Base-by-base conservation (phyloP, 78 protist genomes). In the Neovahlkampfia damariscottae region DNA sequence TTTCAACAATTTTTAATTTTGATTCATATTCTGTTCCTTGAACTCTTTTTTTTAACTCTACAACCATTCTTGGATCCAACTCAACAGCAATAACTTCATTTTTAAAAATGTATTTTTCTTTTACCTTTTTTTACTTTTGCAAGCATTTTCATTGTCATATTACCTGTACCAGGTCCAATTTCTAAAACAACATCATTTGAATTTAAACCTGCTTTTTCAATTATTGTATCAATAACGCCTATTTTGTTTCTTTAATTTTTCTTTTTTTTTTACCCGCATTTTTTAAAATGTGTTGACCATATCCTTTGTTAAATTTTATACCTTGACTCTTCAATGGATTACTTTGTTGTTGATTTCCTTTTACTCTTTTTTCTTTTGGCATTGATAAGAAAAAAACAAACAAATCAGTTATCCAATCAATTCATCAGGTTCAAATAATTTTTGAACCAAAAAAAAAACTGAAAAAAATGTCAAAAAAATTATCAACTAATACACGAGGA, bases 151-250 rank as follows among this genome's bases (percentile, higher is more conserved):
- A 91, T 82, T 8, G 99, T 96, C 37, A 97, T 76, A 82, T 96
- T 95, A 6, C 99, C 99, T 0, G 98, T 94, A 58, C 99, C 99
- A 3, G 99, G 99, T 30, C 99, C 99, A 40, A 97, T 87, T 72
- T 97, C 99, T 4, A 95, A 88, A 29, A 94, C 98, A 9, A 78
- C 69, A 70, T 95, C 98, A n/a, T 97, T 94, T 29, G 88, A n/a
- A 34, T 80, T 80, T 67, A 95, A 28, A 31, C 34, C 50, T 28
- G 84, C 93, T 84, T 96, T 95, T 0, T 92, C 96, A 29, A 92
- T 79, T 40, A 96, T 96, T 36, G 95, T 88, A 34, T 86, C 72
- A 30, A 94, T 82, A 34, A 96, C 83, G 30, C 88, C 82, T n/a
- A n/a, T n/a, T n/a, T n/a, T 28, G 84, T 91, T 84, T 96, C 94